phyloP scores from a whole-genome alignment of 306 rosid genomes.

The Castanea mollissima region DNA sequence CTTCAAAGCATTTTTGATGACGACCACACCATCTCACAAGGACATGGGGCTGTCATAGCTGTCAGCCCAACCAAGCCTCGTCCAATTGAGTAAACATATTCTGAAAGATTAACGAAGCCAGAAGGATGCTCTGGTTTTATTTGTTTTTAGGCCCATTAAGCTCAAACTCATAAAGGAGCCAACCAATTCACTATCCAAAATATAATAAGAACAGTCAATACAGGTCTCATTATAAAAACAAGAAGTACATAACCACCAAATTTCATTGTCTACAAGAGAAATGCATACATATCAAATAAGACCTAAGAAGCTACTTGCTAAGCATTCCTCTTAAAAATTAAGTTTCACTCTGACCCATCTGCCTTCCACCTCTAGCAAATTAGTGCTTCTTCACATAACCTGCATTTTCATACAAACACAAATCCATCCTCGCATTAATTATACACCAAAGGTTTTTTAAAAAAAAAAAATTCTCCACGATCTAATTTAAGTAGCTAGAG shows the following conservation, averaged over 20 bases:
- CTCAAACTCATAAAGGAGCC: too few species aligned
- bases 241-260: neutral
- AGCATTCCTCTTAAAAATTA: constrained; percentile 10
- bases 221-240: too few species aligned
- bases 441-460: neutral
- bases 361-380: constrained; percentile 4
- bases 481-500: neutral
- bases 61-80: too few species aligned
- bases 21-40: too few species aligned
- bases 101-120: too few species aligned
- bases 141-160: too few species aligned
- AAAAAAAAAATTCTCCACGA: neutral
- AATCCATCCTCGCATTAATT: neutral
- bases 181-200: too few species aligned
- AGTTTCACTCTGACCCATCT: neutral
- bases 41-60: too few species aligned
- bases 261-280: neutral
- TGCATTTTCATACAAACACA: neutral
- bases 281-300: neutral
- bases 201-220: too few species aligned
- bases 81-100: too few species aligned
- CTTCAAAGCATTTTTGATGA: too few species aligned
- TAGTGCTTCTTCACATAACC: neutral
- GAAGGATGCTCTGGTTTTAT: too few species aligned
- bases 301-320: constrained; percentile 4